phyloP scores from a whole-genome alignment of 2,329 filamentous ascomycete species.

The Ramularia collo-cygni region DNA sequence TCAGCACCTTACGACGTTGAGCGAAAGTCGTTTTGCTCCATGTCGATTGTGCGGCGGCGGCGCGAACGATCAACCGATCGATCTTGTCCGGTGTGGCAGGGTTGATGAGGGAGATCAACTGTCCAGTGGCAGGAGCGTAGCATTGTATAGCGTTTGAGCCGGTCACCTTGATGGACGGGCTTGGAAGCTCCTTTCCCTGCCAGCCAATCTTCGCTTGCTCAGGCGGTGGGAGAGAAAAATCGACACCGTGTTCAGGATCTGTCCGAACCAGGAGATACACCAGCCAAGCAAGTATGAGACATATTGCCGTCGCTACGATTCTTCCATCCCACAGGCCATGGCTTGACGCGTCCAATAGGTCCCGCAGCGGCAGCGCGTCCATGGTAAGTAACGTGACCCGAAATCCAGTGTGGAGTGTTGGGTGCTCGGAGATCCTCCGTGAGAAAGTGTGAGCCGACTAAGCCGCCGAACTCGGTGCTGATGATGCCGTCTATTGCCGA shows the following conservation, averaged over 20 bases:
- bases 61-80: constrained; percentile 68
- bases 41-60: constrained; percentile 63
- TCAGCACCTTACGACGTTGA: constrained; percentile 70
- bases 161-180: constrained; percentile 57
- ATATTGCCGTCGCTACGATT: constrained; percentile 7
- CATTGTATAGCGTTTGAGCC: constrained; percentile 68
- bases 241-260: constrained; percentile 19
- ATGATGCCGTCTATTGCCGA: too few relatives aligned
- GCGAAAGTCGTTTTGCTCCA: constrained; percentile 76
- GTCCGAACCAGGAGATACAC: constrained; percentile 7
- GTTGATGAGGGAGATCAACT: constrained; percentile 70
- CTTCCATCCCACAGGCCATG: constrained; percentile 6
- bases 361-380: constrained; percentile 5
- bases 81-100: constrained; percentile 71
- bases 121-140: constrained; percentile 83
- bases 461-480: too few relatives aligned
- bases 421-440: too few relatives aligned
- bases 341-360: background rate
- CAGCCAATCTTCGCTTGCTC: constrained; percentile 49
- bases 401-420: background rate
- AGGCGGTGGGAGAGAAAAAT: constrained; percentile 44
- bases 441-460: too few relatives aligned
- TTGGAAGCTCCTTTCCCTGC: constrained; percentile 51
- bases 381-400: constrained; percentile 9
- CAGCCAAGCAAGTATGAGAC: constrained; percentile 7